Evolutionary conservation across 106 monocot genomes (phyloP), one percentile per base, ranked within the genome.

Genomic region (Iris macrosiphon): DNA sequence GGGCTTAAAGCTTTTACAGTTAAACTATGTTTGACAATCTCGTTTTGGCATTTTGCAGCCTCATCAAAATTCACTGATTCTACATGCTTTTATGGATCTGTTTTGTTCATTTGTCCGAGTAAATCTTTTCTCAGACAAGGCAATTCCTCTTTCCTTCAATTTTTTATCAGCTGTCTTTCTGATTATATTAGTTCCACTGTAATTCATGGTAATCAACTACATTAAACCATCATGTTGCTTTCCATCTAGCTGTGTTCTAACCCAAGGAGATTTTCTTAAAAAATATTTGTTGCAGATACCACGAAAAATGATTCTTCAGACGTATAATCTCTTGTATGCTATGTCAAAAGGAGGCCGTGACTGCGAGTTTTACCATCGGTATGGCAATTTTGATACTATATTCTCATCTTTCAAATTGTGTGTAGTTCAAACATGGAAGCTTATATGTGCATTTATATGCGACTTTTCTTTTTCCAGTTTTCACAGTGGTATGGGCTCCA

Each of bases 31-130:
- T 9, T 58, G 11, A 43, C 43, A 26, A 50, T 1, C 23, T 42
- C 42, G 23, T 18, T 34, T 26, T 23, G 52, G 34, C 34, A 59
- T 76, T 61, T 60, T 74, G 65, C 80, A 98, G 96, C 90, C 96
- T 15, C 96, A 98, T 83, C 96, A 98, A 55, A 98, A 98, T 61
- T 90, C 90, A 54, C 75, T 98, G 53, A 91, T 98, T 54, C 69
- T 98, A 15, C 96, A 91, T 84, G 96, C 96, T 44, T 98, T 98
- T 72, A 98, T 98, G 96, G 96, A 98, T 65, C 91, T 98, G 1
- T 98, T 98, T 61, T 98, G 90, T 75, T 87, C 80, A 31, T 91
- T 98, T 83, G 76, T 91, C 32, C 76, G 86, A 16, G 96, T 98
- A 16, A 90, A 87, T 68, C 74, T 98, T 54, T 90, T 98, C 46